Base-by-base conservation (phyloP, 2,329 filamentous ascomycete species). In the Alternaria viburni region DNA sequence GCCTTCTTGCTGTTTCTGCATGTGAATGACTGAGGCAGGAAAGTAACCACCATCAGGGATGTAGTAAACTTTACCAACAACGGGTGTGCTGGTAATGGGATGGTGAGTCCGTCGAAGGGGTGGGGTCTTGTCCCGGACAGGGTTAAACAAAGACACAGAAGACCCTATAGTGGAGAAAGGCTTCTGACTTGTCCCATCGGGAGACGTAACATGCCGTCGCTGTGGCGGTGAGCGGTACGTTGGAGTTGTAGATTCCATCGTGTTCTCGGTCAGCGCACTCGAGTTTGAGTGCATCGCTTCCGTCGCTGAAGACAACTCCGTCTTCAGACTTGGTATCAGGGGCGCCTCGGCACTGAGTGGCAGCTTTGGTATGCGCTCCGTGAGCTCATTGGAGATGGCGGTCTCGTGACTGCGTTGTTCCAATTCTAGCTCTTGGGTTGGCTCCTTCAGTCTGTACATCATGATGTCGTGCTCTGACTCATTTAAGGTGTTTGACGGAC, bases 1-100 rank as follows among this genome's bases (percentile, higher is more conserved):
- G 10, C 70, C 65, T 15, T 43, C 17, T 28, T 71, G 64, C 13
- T 54, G 47, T 52, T 69, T 69, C 36, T 74, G 69, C 6, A 11
- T 23, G 28, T 67, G 62, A 11, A 72, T 65, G 4, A 70, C 54
- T 1, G 68, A 71, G 4, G 15, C 6, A 6, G 59, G 59, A 15
- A 71, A 59, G 8, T 46, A 13, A 4, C 23, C 23, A 11, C 49
- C 32, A 4, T 65, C 59, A 2, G 69, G 65, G 6, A 72, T 36
- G 36, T 58, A 71, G 50, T 68, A 72, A 7, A 72, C 56, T 23
- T 69, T 67, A 15, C 59, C 54, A 7, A 55, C 17, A 21, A 46
- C 19, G 1, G 30, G 47, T 21, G 6, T 12, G 10, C 32, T 32
- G 13, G 17, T 23, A 19, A 47, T 13, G 9, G 17, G 3, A 21